Base-by-base conservation (phyloP, 2,329 filamentous ascomycete genomes). In the Xylariaceae sp. region DNA sequence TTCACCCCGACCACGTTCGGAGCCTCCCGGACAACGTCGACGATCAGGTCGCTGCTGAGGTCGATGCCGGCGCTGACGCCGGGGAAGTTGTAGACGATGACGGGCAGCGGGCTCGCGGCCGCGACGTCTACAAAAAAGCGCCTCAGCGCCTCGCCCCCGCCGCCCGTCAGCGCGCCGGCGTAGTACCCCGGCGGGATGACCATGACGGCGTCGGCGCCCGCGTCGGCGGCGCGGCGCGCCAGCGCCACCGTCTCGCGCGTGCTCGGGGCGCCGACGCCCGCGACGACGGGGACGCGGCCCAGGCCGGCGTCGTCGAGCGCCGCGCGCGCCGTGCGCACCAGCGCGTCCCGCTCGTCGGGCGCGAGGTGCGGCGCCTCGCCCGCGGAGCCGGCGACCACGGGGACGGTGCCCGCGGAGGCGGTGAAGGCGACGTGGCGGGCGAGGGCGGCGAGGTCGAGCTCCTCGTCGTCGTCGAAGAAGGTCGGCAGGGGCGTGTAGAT, bases 151-250 rank as follows among this genome's bases (percentile, higher is more conserved):
- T 32, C 17, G 31, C 38, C 30, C 18, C 35, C 19, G 29, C 15
- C 15, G 16, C 12, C 18, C 34, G 65, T 73, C 49, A 77, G 68
- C 9, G 78, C 59, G 5, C 65, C 58, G 37, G 74, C 70, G 58
- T 82, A 86, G 59, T 84, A 86, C 18, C 70, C 72, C 3, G 81
- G 80, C 3, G 80, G 78, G 2, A 85, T 66, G 0, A 85, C 67
- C 31, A 86, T 64, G 3, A 73, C 77, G 43, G 79, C 78, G 49
- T 80, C 75, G 36, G 75, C 80, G 22, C 82, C 81, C 5, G 75
- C 67, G 7, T 63, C 62, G n/a, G 69, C 67, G 4, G 81, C 79
- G 43, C 83, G 77, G 25, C 64, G 60, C 55, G 76, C 81, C 11
- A 83, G 65, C 31, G 74, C 29, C 12, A 38, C 33, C 8, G 38